phyloP scores from a whole-genome alignment of 78 protist species.

The Bodo saltans region DNA sequence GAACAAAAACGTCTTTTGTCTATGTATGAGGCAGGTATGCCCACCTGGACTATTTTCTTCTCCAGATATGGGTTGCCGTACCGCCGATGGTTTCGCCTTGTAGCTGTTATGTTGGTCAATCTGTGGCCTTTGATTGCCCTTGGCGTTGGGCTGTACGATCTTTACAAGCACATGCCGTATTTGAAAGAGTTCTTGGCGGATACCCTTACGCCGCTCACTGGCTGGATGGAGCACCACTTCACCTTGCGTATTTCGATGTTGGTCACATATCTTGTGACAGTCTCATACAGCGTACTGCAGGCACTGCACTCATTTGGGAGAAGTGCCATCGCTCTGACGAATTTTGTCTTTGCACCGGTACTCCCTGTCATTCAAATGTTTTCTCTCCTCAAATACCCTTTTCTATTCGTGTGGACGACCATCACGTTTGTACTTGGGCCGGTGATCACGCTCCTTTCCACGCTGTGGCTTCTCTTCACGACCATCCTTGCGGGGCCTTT shows the following conservation, averaged over 20 bases:
- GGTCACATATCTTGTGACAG: not conserved
- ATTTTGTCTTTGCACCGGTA: not conserved
- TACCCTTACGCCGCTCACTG: too few species aligned
- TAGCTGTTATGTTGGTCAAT: not conserved
- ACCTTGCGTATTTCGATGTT: not conserved
- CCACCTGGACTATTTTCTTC: not conserved
- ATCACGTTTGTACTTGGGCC: not conserved
- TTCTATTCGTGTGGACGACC: not conserved
- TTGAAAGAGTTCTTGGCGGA: not conserved
- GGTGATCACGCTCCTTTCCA: not conserved
- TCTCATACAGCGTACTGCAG: not conserved
- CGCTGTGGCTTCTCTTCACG: not conserved
- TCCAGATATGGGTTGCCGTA: not conserved
- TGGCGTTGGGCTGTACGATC: not conserved
- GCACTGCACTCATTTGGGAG: not conserved
- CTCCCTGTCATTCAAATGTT: not conserved
- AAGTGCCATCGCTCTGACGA: not conserved
- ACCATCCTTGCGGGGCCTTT: not conserved
- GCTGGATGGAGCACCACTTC: not conserved
- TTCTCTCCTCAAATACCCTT: not conserved
- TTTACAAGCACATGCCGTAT: not conserved
- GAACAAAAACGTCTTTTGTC: not conserved
- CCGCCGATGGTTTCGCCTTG: not conserved
- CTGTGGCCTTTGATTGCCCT: not conserved
- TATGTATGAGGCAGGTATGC: not conserved